phyloP scores from a whole-genome alignment of 2,329 filamentous ascomycete genomes.

The Ophidiomyces ophidiicola region DNA sequence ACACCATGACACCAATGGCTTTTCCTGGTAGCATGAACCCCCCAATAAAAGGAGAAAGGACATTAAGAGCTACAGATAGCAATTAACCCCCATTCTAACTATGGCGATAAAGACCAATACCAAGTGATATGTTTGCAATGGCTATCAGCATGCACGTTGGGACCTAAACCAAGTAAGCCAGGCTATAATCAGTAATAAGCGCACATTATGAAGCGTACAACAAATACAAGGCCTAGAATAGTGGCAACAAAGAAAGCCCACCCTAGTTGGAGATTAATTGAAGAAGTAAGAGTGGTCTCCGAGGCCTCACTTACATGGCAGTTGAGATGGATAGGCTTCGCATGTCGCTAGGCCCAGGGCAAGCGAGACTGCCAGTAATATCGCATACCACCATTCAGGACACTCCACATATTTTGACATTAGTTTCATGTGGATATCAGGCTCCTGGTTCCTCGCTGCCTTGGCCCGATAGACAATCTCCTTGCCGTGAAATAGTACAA shows the following conservation, averaged over 20 bases:
- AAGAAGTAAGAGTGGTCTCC: slow-evolving; percentile 2
- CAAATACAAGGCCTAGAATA: slow-evolving; percentile 18
- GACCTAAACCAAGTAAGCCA: slow-evolving; percentile 12
- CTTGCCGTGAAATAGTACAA: slow-evolving; percentile 52
- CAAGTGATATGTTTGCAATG: slow-evolving; percentile 18
- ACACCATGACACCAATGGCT: slow-evolving; percentile 21
- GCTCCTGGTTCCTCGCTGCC: slow-evolving; percentile 34
- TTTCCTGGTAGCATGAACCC: slow-evolving; percentile 21
- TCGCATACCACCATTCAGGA: slow-evolving; percentile 47
- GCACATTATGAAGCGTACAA: slow-evolving; percentile 7
- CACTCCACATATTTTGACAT: slow-evolving; percentile 47
- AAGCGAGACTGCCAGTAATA: slow-evolving; percentile 38
- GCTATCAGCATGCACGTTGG: slow-evolving; percentile 20
- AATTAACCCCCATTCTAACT: background rate
- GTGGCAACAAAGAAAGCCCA: slow-evolving; percentile 19
- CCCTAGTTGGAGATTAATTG: slow-evolving; percentile 4
- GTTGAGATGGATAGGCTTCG: slow-evolving; percentile 50
- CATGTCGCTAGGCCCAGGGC: slow-evolving; percentile 38
- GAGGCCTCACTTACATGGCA: slow-evolving; percentile 39
- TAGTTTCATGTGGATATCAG: slow-evolving; percentile 43
- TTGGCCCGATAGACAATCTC: slow-evolving; percentile 53
- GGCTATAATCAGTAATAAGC: background rate
- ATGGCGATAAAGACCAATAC: slow-evolving; percentile 5
- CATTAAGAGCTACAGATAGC: slow-evolving; percentile 17
- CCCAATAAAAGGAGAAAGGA: slow-evolving; percentile 19